phyloP scores from a whole-genome alignment of 257 asterid genomes.

The Asclepias syriaca region DNA sequence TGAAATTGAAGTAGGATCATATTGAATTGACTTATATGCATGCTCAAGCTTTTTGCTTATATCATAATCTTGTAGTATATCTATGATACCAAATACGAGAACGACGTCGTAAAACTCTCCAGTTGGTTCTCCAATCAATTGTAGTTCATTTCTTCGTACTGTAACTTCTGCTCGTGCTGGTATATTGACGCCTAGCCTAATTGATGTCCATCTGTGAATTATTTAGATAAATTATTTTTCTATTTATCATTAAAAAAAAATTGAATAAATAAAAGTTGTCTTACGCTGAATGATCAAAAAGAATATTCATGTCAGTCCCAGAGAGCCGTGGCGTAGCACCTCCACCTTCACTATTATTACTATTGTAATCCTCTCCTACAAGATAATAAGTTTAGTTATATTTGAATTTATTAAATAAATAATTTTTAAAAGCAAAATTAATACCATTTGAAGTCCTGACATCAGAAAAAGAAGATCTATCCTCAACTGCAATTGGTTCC shows the following conservation, averaged over 20 bases:
- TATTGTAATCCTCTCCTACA: conserved; percentile 29
- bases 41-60: conserved; percentile 95
- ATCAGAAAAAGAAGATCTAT: conserved; percentile 16
- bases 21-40: conserved; percentile 83
- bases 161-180: conserved; percentile 77
- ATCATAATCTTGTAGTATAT: conserved; percentile 83
- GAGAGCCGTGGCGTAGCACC: conserved; percentile 29
- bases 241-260: background rate
- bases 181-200: conserved; percentile 55
- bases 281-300: conserved; percentile 38
- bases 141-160: conserved; percentile 38
- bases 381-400: background rate
- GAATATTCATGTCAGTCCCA: conserved; percentile 31
- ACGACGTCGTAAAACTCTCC: conserved; percentile 77
- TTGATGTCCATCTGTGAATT: conserved; percentile 33
- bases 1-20: conserved; percentile 84
- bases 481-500: conserved; percentile 39
- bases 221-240: too few relatives aligned
- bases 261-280: background rate
- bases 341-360: conserved; percentile 13
- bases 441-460: conserved; percentile 35
- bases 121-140: conserved; percentile 71
- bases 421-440: background rate
- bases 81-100: conserved; percentile 77
- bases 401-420: background rate